Evolutionary conservation across 2,329 filamentous ascomycete genomes (phyloP), one percentile per base, ranked within the genome.

Genomic region (Alternaria sp.): DNA sequence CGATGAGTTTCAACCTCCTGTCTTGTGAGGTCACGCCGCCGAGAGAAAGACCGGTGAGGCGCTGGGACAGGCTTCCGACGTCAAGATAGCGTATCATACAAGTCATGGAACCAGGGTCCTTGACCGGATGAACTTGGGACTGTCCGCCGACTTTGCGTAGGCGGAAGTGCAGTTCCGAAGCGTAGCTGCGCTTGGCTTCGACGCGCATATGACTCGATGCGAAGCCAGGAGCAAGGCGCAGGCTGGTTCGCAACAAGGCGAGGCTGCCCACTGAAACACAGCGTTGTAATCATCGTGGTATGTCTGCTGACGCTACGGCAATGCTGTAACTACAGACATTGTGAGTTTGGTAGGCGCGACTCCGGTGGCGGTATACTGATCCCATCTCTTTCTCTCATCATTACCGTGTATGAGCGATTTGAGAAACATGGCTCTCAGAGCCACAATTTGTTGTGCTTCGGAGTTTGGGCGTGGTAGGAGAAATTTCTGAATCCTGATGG

Each of bases 1-100:
- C 26, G 26, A 33, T 61, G 59, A 64, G 66, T 68, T 64, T 62
- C 61, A 66, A 67, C 47, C 64, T 65, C 60, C 58, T 64, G 41
- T 55, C 58, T 55, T 45, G 58, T 67, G 60, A 66, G 58, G 58
- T 49, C 28, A 55, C 61, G 30, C 56, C 59, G 51, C 57, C 28
- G 50, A 49, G 51, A 55, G 28, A 44, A 63, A 51, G 41, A 57
- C 59, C 55, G 55, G 55, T 56, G 45, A 56, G 51, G 44, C 56
- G 30, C 55, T 60, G 64, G 54, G 46, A 21, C 44, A 60, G 55
- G 54, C 54, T 44, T 63, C 64, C 64, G 61, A 58, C 18, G 37
- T 37, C 47, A 58, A 64, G 44, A 47, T 51, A 30, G 45, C 49
- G 53, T 58, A 55, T 30, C 12, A 23, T n/a, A n/a, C 44, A 44